These are phyloP conservation scores for Sporodiniella umbellata DNA, from an alignment of 371 early-diverging fungal species.

Conservation along the genomic window DNA sequence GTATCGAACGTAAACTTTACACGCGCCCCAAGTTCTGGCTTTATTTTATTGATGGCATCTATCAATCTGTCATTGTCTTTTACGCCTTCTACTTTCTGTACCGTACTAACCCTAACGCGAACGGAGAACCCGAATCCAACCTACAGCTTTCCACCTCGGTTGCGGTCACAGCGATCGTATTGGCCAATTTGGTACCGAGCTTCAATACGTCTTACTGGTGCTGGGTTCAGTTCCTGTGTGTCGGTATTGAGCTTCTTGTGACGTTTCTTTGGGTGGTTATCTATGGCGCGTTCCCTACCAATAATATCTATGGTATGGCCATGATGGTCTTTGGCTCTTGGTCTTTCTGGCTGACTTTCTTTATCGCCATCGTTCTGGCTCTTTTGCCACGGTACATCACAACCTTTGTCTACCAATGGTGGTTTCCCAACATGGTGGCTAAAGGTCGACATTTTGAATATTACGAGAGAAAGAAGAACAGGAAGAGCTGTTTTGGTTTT, in stretches of 20 bases:
- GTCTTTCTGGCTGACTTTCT: conserved; percentile 71
- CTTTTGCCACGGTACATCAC: conserved; percentile 64
- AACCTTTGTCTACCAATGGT: conserved; percentile 59
- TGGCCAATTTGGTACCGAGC: conserved; percentile 71
- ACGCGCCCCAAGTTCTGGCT: conserved; percentile 58
- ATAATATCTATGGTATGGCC: conserved; percentile 61
- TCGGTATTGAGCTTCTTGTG: conserved; percentile 44
- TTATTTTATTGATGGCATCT: conserved; percentile 68
- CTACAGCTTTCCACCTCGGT: conserved; percentile 62
- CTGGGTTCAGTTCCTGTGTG: conserved; percentile 56
- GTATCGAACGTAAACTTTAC: conserved; percentile 58
- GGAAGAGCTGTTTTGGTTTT: neutral
- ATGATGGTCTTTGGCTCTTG: conserved; percentile 54
- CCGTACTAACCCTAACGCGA: conserved; percentile 30
- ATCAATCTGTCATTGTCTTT: conserved; percentile 68
- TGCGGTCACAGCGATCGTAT: conserved; percentile 60
- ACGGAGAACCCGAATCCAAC: conserved; percentile 36
- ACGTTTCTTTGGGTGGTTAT: conserved; percentile 53
- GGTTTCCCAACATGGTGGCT: conserved; percentile 70
- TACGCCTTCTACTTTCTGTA: conserved; percentile 59
- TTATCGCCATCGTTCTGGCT: conserved; percentile 54
- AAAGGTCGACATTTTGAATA: conserved; percentile 61
- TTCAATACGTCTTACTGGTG: conserved; percentile 78
- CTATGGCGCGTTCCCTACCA: conserved; percentile 51
- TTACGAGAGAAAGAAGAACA: conserved; percentile 21